Evolutionary conservation across 73 alveolate species (phyloP).

Genomic region (Effrenium voratum): DNA sequence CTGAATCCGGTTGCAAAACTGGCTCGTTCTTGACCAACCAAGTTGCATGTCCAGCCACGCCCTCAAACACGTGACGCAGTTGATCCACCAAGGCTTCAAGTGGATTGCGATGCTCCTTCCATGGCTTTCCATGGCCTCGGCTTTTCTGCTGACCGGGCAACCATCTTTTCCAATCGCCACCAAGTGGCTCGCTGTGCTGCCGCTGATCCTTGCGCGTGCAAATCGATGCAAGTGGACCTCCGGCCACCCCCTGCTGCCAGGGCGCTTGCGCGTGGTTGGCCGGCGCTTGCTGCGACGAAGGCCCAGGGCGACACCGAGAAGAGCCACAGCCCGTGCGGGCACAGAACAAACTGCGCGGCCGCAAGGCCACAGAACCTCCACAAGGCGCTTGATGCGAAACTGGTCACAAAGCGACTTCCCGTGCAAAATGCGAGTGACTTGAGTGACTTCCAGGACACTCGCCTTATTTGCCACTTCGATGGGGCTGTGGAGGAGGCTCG

Average conservation of each 20-base stretch:
- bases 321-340: constrained; percentile 77
- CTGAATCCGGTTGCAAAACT: too few relatives aligned
- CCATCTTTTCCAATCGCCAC: too few relatives aligned
- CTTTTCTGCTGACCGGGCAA: neutral
- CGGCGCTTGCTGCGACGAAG: constrained; percentile 74
- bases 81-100: constrained; percentile 1
- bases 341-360: constrained; percentile 71
- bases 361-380: constrained; percentile 56
- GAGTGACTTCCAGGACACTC: neutral
- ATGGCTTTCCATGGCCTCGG: constrained; percentile 47
- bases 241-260: neutral
- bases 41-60: neutral
- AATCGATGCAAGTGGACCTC: neutral
- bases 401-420: neutral
- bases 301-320: constrained; percentile 61
- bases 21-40: too few relatives aligned
- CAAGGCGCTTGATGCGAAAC: neutral
- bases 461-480: constrained; percentile 22
- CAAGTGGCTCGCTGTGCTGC: neutral
- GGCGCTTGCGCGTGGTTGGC: constrained; percentile 54
- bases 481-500: constrained; percentile 12
- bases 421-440: neutral
- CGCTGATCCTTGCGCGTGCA: neutral
- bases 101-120: neutral
- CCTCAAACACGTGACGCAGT: neutral